A percentile compares a stretch with the other conserved stretches of the same genome.
These are phyloP conservation scores for Hebeloma cylindrosporum DNA, from an alignment of 768 basidiomycete species.

Conservation along the genomic window DNA sequence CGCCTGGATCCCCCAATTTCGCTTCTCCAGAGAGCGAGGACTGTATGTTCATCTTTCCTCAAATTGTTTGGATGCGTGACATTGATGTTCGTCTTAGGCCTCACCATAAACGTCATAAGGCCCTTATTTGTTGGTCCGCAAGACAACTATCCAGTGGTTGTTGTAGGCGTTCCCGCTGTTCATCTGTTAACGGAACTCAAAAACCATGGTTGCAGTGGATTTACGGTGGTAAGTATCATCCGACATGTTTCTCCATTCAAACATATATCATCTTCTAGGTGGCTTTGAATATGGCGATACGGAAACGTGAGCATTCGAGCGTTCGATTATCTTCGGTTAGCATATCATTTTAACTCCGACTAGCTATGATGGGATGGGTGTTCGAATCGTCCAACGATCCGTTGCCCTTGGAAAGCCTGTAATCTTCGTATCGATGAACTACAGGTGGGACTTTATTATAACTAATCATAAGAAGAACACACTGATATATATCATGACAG, in stretches of 20 bases:
- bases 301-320: slow-evolving; percentile 8
- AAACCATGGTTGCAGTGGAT: slow-evolving; percentile 17
- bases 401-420: slow-evolving; percentile 16
- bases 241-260: not conserved
- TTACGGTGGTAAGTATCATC: slow-evolving; percentile 13
- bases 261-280: not conserved
- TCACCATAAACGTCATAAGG: slow-evolving; percentile 45
- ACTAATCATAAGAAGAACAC: not conserved
- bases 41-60: slow-evolving; percentile 8
- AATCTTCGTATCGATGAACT: slow-evolving; percentile 24
- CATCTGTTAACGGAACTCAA: not conserved
- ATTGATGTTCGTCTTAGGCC: slow-evolving; percentile 20
- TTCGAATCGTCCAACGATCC: slow-evolving; percentile 16
- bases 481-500: not conserved
- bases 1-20: too few species aligned
- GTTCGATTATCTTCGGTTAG: not conserved
- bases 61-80: not conserved
- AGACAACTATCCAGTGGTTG: slow-evolving; percentile 45
- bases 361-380: slow-evolving; percentile 12
- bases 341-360: not conserved
- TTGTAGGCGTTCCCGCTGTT: slow-evolving; percentile 30
- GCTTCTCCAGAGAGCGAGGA: slow-evolving; percentile 10
- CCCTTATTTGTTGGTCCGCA: slow-evolving; percentile 31
- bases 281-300: slow-evolving; percentile 14
- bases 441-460: slow-evolving; percentile 11